A percentile compares a stretch with the other conserved stretches of the same genome.
Conservation (phyloP, 208 protist genomes). For the Trypanosoma avium region DNA sequence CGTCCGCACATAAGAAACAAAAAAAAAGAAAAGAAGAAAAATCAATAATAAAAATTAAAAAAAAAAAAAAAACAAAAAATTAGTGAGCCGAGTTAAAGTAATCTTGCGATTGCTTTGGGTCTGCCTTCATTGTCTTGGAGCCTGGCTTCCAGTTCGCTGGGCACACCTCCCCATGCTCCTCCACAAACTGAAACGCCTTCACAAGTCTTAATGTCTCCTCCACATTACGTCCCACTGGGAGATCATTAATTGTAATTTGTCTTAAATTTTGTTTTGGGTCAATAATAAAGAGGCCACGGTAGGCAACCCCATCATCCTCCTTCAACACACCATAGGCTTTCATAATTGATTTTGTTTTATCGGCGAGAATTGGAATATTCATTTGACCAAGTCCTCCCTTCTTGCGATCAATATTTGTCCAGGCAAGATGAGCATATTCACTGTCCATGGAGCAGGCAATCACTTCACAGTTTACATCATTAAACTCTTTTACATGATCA, state of each 20-base stretch:
- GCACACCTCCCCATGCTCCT: conserved; percentile 95
- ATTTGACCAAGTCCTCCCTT: conserved; percentile 96
- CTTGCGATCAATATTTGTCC: conserved; percentile 93
- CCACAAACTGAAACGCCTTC: conserved; percentile 95
- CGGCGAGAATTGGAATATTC: conserved; percentile 95
- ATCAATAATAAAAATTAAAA: conserved; percentile 28
- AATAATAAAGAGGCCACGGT: conserved; percentile 97
- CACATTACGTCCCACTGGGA: conserved; percentile 94
- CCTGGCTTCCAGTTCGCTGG: conserved; percentile 95
- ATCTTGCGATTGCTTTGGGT: conserved; percentile 87
- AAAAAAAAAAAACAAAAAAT: conserved; percentile 17
- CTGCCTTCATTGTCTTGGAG: conserved; percentile 89
- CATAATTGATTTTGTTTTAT: conserved; percentile 93
- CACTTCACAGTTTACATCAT: conserved; percentile 85
- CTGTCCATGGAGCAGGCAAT: conserved; percentile 93
- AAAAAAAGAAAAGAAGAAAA: conserved; percentile 20
- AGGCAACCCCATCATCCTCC: conserved; percentile 85
- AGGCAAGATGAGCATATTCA: conserved; percentile 96
- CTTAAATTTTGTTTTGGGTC: conserved; percentile 90
- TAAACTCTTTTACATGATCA: conserved; percentile 92
- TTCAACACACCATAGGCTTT: conserved; percentile 93
- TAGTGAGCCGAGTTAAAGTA: conserved; percentile 64
- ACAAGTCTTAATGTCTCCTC: conserved; percentile 96
- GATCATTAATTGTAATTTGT: conserved; percentile 95
- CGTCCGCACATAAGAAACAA: neutral